Evolutionary conservation across 257 asterid species (phyloP).

Genomic region (Nicotiana obtusifolia): DNA sequence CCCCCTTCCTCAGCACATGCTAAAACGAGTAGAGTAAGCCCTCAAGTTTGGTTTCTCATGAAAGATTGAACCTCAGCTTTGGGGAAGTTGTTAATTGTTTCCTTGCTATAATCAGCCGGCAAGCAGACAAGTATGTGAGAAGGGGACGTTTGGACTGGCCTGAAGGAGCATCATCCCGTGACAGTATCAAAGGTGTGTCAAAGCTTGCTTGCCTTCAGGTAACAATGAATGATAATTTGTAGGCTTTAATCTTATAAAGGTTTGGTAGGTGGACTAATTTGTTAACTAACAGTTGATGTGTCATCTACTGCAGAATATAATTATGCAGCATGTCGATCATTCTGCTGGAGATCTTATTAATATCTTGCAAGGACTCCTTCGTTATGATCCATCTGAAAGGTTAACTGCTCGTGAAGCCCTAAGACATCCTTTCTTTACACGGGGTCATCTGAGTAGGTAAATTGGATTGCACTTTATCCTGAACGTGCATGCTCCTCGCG

Average conservation of each 20-base stretch:
- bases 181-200: slow-evolving; percentile 63
- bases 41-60: neutral
- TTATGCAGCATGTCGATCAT: slow-evolving; percentile 91
- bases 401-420: slow-evolving; percentile 70
- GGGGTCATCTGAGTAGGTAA: slow-evolving; percentile 34
- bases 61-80: neutral
- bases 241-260: too few species aligned
- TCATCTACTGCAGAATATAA: slow-evolving; percentile 33
- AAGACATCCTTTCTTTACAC: slow-evolving; percentile 60
- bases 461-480: too few species aligned
- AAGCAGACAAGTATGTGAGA: slow-evolving; percentile 65
- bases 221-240: neutral
- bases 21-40: slow-evolving; percentile 72
- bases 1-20: slow-evolving; percentile 63
- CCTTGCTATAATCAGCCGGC: slow-evolving; percentile 33
- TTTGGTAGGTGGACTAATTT: too few species aligned
- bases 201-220: slow-evolving; percentile 75
- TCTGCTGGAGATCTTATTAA: slow-evolving; percentile 84
- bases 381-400: slow-evolving; percentile 68
- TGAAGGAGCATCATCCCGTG: slow-evolving; percentile 78
- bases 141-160: slow-evolving; percentile 87
- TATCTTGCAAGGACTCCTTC: slow-evolving; percentile 72
- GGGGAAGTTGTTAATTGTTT: neutral
- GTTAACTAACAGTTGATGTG: too few species aligned
- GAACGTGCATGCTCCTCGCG: too few species aligned